Evolutionary conservation across 2,329 filamentous ascomycete genomes (phyloP), one percentile per base, ranked within the genome.

Genomic region (Monosporascus sp.): DNA sequence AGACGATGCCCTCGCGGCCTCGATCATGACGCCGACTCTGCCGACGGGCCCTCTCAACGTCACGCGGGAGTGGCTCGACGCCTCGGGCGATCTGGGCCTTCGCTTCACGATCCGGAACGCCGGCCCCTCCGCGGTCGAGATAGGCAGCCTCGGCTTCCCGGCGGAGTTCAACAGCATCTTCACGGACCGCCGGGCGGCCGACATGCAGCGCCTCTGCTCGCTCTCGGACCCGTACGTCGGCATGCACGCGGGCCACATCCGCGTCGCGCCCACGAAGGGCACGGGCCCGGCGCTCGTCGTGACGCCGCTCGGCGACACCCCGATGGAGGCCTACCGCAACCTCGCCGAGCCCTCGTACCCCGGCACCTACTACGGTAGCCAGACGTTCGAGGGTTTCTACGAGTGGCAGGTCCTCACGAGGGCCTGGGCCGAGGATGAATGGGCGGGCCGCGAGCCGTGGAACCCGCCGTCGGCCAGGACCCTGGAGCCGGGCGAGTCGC

Each of bases 111-210:
- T 83, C 20, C 69, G 68, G 9, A 84, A 83, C 54, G 65, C 64
- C 0, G 74, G 64, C 1, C 57, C 60, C 0, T 56, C 61, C 0
- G 54, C 67, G 0, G 52, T 84, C 3, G 81, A 84, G 53, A 65
- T 85, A 5, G 82, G 82, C 2, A 76, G 76, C 47, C 69, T 84
- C 2, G 82, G 81, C 0, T 76, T 85, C 49, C 81, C 81, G 0
- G 73, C 80, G 20, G 79, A 82, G 61, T 82, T 84, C 68, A 84
- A 84, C 67, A 84, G 78, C 63, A 83, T 85, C 58, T 84, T 84
- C 60, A 81, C 74, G 14, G 70, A 71, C 45, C 73, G 79, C 8
- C 64, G 68, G 1, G 73, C 79, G 0, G 66, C 68, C 2, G 74
- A 80, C 6, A 81, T 76, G 6, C 74, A 77, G 50, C 64, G 68